Percentiles rank a stretch among this genome's conserved stretches.
Evolutionary conservation across 1,284 basidiomycete species (phyloP).

Genomic region (Trametes polyzona): DNA sequence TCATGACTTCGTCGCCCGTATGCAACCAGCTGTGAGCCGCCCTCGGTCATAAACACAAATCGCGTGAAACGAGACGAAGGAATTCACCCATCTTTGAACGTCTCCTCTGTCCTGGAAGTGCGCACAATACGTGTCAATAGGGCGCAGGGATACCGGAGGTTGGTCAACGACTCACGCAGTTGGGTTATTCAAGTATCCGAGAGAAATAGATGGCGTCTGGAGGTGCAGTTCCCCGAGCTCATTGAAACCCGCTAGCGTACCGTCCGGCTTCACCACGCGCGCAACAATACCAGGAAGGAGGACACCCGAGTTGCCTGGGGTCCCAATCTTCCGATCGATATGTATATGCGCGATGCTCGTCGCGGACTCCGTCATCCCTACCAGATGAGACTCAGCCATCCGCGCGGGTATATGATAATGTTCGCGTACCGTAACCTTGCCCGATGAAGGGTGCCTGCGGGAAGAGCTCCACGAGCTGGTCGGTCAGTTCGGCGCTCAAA

Average conservation of each 20-base stretch:
- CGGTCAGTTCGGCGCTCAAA: slow-evolving; percentile 61
- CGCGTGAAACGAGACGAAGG: background rate
- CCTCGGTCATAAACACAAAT: background rate
- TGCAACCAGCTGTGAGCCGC: slow-evolving; percentile 41
- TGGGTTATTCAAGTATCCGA: slow-evolving; percentile 47
- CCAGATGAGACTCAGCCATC: background rate
- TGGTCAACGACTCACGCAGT: slow-evolving; percentile 52
- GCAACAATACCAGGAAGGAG: slow-evolving; percentile 43
- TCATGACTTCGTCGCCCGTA: slow-evolving; percentile 48
- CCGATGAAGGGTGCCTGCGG: slow-evolving; percentile 56
- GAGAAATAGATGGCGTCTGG: slow-evolving; percentile 44
- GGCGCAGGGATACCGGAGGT: background rate
- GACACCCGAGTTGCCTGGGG: slow-evolving; percentile 42
- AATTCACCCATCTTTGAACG: slow-evolving; percentile 39
- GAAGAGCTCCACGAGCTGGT: slow-evolving; percentile 55
- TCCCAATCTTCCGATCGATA: slow-evolving; percentile 28
- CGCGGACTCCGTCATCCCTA: slow-evolving; percentile 52
- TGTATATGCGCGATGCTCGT: slow-evolving; percentile 45
- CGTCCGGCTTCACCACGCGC: slow-evolving; percentile 45
- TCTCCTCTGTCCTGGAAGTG: slow-evolving; percentile 23
- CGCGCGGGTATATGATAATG: slow-evolving; percentile 49
- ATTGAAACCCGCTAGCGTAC: slow-evolving; percentile 40
- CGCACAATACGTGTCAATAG: slow-evolving; percentile 19
- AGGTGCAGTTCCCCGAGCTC: slow-evolving; percentile 49
- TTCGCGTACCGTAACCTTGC: slow-evolving; percentile 63